These are phyloP conservation scores for Rhynchosporium graminicola DNA, from an alignment of 2,329 filamentous ascomycete species.

Conservation along the genomic window DNA sequence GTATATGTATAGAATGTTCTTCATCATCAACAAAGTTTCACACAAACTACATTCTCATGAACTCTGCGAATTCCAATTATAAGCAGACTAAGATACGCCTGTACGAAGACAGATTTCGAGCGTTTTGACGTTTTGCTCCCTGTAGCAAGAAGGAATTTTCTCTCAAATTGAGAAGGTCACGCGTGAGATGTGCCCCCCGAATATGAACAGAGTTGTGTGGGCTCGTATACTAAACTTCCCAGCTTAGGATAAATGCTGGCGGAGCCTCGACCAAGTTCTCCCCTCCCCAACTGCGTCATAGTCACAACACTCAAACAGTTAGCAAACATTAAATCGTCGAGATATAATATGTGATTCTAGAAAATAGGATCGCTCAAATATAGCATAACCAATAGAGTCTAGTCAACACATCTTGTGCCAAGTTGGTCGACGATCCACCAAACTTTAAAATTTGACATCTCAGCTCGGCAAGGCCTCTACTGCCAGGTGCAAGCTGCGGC, in stretches of 20 bases:
- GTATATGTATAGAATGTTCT: slow-evolving; percentile 25
- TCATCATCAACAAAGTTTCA: background rate
- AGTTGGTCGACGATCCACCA: slow-evolving; percentile 1
- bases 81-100: background rate
- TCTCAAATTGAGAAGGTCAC: too few relatives aligned
- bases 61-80: background rate
- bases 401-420: background rate
- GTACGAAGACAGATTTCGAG: background rate
- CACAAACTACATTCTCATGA: background rate
- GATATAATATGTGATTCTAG: background rate
- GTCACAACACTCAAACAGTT: background rate
- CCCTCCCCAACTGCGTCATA: background rate
- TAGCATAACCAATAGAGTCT: background rate
- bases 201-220: background rate
- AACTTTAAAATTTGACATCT: slow-evolving; percentile 3
- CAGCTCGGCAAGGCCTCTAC: slow-evolving; percentile 6
- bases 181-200: too few relatives aligned
- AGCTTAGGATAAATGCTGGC: background rate
- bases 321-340: background rate
- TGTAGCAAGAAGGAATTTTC: too few relatives aligned
- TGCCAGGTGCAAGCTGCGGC: slow-evolving; percentile 5
- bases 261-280: background rate
- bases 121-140: too few relatives aligned
- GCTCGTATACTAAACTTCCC: background rate
- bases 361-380: slow-evolving; percentile 1